Evolutionary conservation across 1,284 basidiomycete genomes (phyloP).

Genomic region (Cutaneotrichosporon sp.): DNA sequence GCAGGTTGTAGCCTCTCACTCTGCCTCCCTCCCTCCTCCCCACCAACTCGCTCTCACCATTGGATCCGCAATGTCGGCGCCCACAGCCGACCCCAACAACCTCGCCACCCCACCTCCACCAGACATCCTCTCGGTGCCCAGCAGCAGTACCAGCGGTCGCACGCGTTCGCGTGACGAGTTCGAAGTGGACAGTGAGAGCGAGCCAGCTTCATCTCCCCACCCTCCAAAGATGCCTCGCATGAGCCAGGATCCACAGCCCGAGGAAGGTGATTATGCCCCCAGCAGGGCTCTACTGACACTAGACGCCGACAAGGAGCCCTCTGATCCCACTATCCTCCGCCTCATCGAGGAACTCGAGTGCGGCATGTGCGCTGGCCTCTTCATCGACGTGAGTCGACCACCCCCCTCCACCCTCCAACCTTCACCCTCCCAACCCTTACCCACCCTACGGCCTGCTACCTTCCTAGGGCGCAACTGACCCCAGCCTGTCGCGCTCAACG

Average conservation of each 20-base stretch:
- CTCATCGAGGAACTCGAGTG: conserved; percentile 30
- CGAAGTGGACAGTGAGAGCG: conserved; percentile 16
- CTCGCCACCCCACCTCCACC: neutral
- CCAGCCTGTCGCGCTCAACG: conserved; percentile 30
- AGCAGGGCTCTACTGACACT: neutral
- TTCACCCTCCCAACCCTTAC: neutral
- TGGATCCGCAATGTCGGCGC: conserved; percentile 6
- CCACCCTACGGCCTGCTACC: neutral
- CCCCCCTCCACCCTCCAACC: neutral
- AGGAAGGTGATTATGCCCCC: neutral
- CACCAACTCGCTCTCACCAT: neutral
- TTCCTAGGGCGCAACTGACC: conserved; percentile 8
- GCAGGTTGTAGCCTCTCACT: no score
- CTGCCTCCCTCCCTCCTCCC: neutral
- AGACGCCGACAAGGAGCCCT: conserved; percentile 1
- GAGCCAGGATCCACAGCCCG: neutral
- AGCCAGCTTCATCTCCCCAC: conserved; percentile 6
- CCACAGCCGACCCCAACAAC: neutral
- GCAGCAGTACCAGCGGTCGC: neutral
- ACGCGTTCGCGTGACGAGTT: conserved; percentile 21
- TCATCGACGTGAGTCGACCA: conserved; percentile 28
- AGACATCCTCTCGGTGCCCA: neutral
- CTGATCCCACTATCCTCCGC: conserved; percentile 8
- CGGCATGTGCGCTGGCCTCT: conserved; percentile 31
- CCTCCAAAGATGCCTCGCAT: conserved; percentile 19